A percentile compares a stretch with the other conserved stretches of the same genome.
Evolutionary conservation across 345 rosid species (phyloP).

Genomic region (Acer campestre): DNA sequence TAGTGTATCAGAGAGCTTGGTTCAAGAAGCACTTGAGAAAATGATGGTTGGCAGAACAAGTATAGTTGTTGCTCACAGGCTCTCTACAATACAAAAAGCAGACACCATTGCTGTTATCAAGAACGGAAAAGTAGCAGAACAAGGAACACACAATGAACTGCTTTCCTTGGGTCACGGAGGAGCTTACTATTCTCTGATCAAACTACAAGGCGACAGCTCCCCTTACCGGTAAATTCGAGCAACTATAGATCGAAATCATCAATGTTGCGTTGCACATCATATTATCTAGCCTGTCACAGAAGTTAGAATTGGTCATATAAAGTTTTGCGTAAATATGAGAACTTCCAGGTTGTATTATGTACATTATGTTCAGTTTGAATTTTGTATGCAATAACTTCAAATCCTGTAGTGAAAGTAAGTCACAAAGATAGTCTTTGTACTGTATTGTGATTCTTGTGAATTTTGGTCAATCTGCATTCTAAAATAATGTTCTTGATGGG

Average conservation of each 20-base stretch:
- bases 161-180: conserved; percentile 42
- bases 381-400: not conserved
- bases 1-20: conserved; percentile 56
- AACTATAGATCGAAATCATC: not conserved
- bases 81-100: conserved; percentile 62
- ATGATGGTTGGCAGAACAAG: conserved; percentile 63
- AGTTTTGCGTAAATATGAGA: not conserved
- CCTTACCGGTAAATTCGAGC: conserved; percentile 25
- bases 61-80: conserved; percentile 55
- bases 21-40: conserved; percentile 68
- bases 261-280: not conserved
- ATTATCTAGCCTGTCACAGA: not conserved
- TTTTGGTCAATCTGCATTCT: not conserved
- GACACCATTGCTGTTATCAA: conserved; percentile 54
- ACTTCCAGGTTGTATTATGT: not conserved
- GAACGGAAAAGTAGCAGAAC: conserved; percentile 53
- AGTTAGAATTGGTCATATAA: not conserved
- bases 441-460: not conserved
- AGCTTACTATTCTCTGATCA: conserved; percentile 45
- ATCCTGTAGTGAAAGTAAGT: too few species aligned
- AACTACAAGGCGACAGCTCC: conserved; percentile 37
- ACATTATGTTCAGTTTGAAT: not conserved
- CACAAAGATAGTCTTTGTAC: not conserved
- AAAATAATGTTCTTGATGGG: too few species aligned
- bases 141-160: conserved; percentile 58